These are phyloP conservation scores for Lyophyllum shimeji DNA, from an alignment of 768 basidiomycete genomes.

Conservation along the genomic window DNA sequence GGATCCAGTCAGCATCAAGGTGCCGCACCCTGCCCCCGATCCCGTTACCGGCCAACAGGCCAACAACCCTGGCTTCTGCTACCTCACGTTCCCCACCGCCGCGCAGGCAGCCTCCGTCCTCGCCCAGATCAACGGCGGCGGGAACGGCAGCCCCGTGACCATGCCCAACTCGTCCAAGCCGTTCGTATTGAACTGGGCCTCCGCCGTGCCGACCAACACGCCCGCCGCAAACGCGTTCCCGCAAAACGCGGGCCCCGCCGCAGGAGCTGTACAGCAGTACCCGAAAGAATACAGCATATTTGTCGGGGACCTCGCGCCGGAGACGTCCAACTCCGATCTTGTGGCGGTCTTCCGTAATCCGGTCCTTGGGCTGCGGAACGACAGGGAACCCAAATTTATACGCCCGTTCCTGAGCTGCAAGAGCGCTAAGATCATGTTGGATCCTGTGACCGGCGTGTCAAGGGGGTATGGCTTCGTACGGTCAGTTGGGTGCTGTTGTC, in stretches of 20 bases:
- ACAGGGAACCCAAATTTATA: slow-evolving; percentile 87
- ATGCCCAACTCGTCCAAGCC: slow-evolving; percentile 90
- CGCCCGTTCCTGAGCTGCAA: slow-evolving; percentile 89
- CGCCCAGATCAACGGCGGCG: slow-evolving; percentile 55
- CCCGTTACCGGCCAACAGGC: slow-evolving; percentile 58
- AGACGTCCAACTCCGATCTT: slow-evolving; percentile 94
- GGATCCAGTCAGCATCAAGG: slow-evolving; percentile 74
- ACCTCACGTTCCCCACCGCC: slow-evolving; percentile 79
- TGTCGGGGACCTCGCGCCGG: slow-evolving; percentile 90
- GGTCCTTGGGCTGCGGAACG: slow-evolving; percentile 79
- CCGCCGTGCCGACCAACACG: slow-evolving; percentile 33
- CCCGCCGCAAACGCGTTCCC: slow-evolving; percentile 32
- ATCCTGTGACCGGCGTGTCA: slow-evolving; percentile 85
- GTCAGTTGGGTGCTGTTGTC: slow-evolving; percentile 35
- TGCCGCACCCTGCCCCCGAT: slow-evolving; percentile 63
- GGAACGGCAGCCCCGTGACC: slow-evolving; percentile 42
- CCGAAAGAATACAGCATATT: slow-evolving; percentile 93
- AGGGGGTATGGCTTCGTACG: slow-evolving; percentile 93
- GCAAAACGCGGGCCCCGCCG: slow-evolving; percentile 19
- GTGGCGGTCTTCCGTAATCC: slow-evolving; percentile 92
- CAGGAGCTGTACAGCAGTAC: slow-evolving; percentile 52
- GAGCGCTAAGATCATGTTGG: slow-evolving; percentile 94
- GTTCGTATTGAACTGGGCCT: slow-evolving; percentile 81
- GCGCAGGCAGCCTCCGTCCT: slow-evolving; percentile 70
- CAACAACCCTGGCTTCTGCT: slow-evolving; percentile 88